Conservation (phyloP, 2,329 filamentous ascomycete genomes). For the Aspergillus sp. region DNA sequence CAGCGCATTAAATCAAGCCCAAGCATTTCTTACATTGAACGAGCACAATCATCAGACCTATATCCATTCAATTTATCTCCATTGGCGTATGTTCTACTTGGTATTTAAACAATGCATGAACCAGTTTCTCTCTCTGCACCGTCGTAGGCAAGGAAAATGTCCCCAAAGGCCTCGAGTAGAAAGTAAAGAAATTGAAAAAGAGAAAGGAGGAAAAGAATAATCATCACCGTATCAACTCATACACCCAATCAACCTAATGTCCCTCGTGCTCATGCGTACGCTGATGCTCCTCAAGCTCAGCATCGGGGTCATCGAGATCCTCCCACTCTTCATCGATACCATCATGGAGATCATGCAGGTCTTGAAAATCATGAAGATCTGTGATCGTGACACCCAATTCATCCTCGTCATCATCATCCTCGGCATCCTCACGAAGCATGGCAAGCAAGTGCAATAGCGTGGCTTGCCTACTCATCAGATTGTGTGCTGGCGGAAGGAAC, state of each 20-base stretch:
- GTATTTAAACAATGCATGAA: too few species aligned
- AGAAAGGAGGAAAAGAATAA: too few species aligned
- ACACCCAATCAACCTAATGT: background rate
- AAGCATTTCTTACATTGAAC: too few species aligned
- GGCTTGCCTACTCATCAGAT: slow-evolving; percentile 14
- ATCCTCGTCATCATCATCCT: slow-evolving; percentile 5
- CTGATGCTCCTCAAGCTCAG: background rate
- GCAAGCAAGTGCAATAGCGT: slow-evolving; percentile 19
- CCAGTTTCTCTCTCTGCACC: too few species aligned
- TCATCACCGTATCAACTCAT: too few species aligned
- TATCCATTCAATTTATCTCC: too few species aligned
- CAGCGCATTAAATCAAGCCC: too few species aligned
- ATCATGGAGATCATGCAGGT: slow-evolving; percentile 2
- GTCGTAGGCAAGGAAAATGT: too few species aligned
- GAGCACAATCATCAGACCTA: too few species aligned
- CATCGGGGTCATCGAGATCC: slow-evolving; percentile 1
- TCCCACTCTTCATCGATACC: slow-evolving; percentile 8
- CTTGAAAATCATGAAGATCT: slow-evolving; percentile 1
- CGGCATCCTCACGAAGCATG: slow-evolving; percentile 20
- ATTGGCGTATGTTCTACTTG: too few species aligned
- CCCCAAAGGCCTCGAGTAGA: too few species aligned
- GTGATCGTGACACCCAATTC: slow-evolving; percentile 1
- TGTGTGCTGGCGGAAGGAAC: slow-evolving; percentile 8
- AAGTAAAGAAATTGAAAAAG: too few species aligned
- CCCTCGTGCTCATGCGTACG: background rate